These are phyloP conservation scores for Venturia pyrina DNA, from an alignment of 2,329 filamentous ascomycete species.

Conservation along the genomic window DNA sequence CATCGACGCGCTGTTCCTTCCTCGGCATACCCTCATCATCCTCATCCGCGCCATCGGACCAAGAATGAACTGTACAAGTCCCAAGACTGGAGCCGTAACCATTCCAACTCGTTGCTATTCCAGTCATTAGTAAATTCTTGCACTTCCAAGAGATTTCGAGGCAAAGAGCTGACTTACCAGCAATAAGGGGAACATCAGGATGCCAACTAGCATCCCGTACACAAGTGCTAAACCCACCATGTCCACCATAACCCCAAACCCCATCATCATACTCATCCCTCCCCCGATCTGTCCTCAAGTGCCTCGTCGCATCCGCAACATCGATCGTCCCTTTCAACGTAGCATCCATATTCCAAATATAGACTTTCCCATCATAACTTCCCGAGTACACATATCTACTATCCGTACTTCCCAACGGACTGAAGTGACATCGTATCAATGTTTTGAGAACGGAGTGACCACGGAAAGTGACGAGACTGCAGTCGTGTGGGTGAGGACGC, in stretches of 20 bases:
- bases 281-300: conserved; percentile 46
- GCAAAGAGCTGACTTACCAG: conserved; percentile 35
- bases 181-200: conserved; percentile 71
- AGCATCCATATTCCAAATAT: conserved; percentile 88
- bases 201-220: conserved; percentile 89
- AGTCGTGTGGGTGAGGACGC: conserved; percentile 71
- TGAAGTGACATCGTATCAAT: conserved; percentile 91
- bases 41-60: conserved; percentile 53
- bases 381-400: conserved; percentile 90
- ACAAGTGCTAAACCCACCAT: conserved; percentile 59
- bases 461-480: conserved; percentile 85
- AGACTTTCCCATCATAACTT: conserved; percentile 79
- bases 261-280: conserved; percentile 47
- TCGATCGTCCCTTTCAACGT: conserved; percentile 71
- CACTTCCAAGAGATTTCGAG: too few species aligned
- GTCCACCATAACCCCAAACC: conserved; percentile 37
- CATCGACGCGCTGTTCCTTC: conserved; percentile 52
- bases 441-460: conserved; percentile 85
- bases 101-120: conserved; percentile 69
- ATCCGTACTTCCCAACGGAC: conserved; percentile 74
- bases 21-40: conserved; percentile 44
- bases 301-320: conserved; percentile 59
- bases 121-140: not conserved
- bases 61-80: conserved; percentile 69
- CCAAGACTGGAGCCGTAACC: conserved; percentile 63